Evolutionary conservation across 331 rosid genomes (phyloP).

Genomic region (Phaseolus coccineus): DNA sequence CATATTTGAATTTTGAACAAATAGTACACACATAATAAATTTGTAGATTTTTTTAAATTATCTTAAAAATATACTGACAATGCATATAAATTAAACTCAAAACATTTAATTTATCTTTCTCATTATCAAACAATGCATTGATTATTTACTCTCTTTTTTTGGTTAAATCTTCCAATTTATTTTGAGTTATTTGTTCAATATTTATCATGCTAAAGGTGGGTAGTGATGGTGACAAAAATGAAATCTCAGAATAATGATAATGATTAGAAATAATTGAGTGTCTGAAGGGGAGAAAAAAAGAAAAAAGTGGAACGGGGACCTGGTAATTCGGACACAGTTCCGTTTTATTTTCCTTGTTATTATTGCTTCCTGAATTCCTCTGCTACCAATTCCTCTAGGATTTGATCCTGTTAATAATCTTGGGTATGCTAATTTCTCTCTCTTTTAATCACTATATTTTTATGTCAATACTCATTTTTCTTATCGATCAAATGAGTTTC

Average conservation of each 20-base stretch:
- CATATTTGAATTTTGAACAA: no score
- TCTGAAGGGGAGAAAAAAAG: neutral
- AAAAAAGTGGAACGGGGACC: slow-evolving; percentile 32
- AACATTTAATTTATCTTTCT: no score
- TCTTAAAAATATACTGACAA: no score
- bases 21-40: no score
- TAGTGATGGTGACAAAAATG: neutral
- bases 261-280: neutral
- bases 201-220: neutral
- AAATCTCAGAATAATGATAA: neutral
- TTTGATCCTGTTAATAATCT: slow-evolving; percentile 36
- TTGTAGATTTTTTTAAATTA: no score
- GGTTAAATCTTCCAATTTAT: neutral
- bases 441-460: neutral
- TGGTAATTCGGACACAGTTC: slow-evolving; percentile 44
- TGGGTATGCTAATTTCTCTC: slow-evolving; percentile 37
- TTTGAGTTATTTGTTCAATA: neutral
- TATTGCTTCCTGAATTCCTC: slow-evolving; percentile 31
- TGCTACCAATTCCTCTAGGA: neutral
- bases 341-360: slow-evolving; percentile 9
- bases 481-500: slow-evolving; percentile 11
- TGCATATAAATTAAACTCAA: no score
- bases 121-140: no score
- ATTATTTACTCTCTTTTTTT: neutral
- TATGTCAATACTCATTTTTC: slow-evolving; percentile 8